These are phyloP conservation scores for Orobanche coerulescens DNA, from an alignment of 257 asterid species.

Conservation along the genomic window DNA sequence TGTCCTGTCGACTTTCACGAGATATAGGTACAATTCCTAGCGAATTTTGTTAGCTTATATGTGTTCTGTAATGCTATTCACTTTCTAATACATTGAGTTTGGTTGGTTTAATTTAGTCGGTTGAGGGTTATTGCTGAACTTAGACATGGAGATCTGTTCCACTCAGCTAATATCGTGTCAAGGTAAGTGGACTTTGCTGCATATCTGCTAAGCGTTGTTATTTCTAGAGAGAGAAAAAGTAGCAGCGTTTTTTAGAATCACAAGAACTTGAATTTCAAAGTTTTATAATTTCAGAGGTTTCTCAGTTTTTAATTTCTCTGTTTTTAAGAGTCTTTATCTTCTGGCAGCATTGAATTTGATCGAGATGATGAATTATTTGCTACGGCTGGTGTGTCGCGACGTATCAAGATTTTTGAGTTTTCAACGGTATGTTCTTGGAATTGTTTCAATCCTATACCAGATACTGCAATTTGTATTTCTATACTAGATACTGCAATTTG, in stretches of 20 bases:
- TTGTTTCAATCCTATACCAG: slow-evolving; percentile 2
- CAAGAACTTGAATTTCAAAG: neutral
- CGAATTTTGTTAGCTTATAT: slow-evolving; percentile 12
- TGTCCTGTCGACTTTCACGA: slow-evolving; percentile 61
- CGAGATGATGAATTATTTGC: slow-evolving; percentile 81
- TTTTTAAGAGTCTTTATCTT: slow-evolving; percentile 13
- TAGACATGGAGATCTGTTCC: slow-evolving; percentile 79
- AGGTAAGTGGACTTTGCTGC: slow-evolving; percentile 42
- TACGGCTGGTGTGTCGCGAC: slow-evolving; percentile 78
- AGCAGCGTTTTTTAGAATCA: neutral
- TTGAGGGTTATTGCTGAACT: slow-evolving; percentile 76
- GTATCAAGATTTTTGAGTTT: slow-evolving; percentile 64
- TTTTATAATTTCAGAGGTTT: neutral
- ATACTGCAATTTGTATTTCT: slow-evolving; percentile 11
- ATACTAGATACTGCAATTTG: too few species aligned
- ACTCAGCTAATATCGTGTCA: slow-evolving; percentile 75
- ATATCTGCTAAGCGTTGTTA: too few species aligned
- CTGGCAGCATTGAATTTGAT: slow-evolving; percentile 71
- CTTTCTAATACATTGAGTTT: slow-evolving; percentile 13
- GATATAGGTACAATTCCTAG: slow-evolving; percentile 48
- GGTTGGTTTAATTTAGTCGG: slow-evolving; percentile 39
- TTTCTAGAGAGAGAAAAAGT: too few species aligned
- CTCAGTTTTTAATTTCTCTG: neutral
- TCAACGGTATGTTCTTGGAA: slow-evolving; percentile 43
- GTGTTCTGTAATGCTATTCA: slow-evolving; percentile 10